Evolutionary conservation across 192 early-diverging fungal species (phyloP), one percentile per base, ranked within the genome.

Genomic region (Coemansia sp.): DNA sequence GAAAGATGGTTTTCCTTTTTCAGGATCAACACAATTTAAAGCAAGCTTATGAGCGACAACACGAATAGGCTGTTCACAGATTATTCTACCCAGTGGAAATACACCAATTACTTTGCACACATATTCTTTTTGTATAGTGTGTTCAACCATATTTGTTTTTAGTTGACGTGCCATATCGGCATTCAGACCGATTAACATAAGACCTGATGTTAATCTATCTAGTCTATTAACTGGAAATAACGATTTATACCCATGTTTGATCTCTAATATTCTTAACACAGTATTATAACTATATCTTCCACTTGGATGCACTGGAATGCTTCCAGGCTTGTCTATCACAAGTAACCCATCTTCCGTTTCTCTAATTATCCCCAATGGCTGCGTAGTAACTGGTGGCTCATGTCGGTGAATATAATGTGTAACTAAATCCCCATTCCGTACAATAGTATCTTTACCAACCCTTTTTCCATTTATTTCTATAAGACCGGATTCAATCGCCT

Each of bases 271-370:
- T 61, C 88, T 85, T 5, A 88, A 64, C 20, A 92, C 78, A 0
- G 95, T 88, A 68, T 97, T 97, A 68, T 94, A 93, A 61, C 91
- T 84, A 74, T 96, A 98, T 20, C 94, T 83, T 3, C 94, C 93
- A 29, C 87, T 88, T 17, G 85, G 86, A 51, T 88, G 85, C 21
- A 94, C 94, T 2, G 97, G 95, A 6, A 97, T 87, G 53, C 91
- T 92, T 10, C 85, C 87, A 2, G 97, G 97, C 76, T 98, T 98
- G 74, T 93, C 86, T 8, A 98, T 84, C 20, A 96, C 87, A 60
- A 95, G 81, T n/a, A 91, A 61, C 4, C 89, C 83, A 24, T 90
- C 81, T 10, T 88, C 85, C 25, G 85, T 70, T 17, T 81, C 55
- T 27, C 77, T 52, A 0, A 97, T 86, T 11, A 98, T 85, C 7